Percentiles rank a stretch among this genome's conserved stretches.
These are phyloP conservation scores for Isoetes taiwanensis DNA, from an alignment of 75 land plant genomes.

Conservation along the genomic window DNA sequence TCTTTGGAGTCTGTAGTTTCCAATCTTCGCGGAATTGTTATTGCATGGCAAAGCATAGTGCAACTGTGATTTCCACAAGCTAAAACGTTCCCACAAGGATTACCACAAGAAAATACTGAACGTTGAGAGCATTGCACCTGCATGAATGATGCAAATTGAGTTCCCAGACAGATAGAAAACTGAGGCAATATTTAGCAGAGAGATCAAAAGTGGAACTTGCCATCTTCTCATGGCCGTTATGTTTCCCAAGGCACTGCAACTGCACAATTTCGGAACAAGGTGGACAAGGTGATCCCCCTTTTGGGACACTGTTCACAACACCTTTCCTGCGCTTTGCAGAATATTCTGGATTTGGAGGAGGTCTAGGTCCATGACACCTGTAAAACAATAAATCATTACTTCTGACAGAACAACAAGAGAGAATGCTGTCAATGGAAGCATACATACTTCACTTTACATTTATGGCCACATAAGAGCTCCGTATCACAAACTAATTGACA, in stretches of 20 bases:
- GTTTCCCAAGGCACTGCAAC: slow-evolving; percentile 70
- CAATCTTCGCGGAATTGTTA: slow-evolving; percentile 14
- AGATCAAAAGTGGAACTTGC: slow-evolving; percentile 29
- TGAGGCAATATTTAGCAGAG: background rate
- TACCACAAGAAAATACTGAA: slow-evolving; percentile 49
- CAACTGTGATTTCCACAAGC: slow-evolving; percentile 91
- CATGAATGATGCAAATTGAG: slow-evolving; percentile 10
- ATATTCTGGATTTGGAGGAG: slow-evolving; percentile 75
- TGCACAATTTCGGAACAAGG: slow-evolving; percentile 74
- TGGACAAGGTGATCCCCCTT: slow-evolving; percentile 64
- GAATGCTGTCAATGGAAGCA: background rate
- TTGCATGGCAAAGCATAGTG: slow-evolving; percentile 58
- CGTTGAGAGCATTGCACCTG: slow-evolving; percentile 80
- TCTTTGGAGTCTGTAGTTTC: background rate
- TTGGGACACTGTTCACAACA: slow-evolving; percentile 21
- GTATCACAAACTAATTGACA: slow-evolving; percentile 62
- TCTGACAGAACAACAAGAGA: background rate
- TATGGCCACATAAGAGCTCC: slow-evolving; percentile 64
- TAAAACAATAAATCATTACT: background rate
- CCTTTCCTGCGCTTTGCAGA: slow-evolving; percentile 63
- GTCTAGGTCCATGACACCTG: slow-evolving; percentile 93
- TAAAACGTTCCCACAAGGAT: slow-evolving; percentile 75
- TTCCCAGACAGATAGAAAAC: background rate
- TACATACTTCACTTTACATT: slow-evolving; percentile 63
- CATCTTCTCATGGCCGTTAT: slow-evolving; percentile 59